Conservation (phyloP, 1,284 basidiomycete genomes). For the Polyporus tsugae region DNA sequence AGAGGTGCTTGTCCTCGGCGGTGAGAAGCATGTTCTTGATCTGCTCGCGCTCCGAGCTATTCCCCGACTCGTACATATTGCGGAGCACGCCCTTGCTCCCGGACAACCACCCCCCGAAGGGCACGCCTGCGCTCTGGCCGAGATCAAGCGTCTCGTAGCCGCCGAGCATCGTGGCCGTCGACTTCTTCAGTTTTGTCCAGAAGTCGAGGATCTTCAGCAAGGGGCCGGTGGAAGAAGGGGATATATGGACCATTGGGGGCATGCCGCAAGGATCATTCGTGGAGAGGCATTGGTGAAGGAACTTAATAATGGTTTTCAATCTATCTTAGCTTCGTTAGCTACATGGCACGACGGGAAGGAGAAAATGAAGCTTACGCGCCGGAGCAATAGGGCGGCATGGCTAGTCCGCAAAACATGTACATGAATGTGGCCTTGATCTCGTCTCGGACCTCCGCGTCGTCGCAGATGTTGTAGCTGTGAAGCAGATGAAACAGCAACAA, state of each 20-base stretch:
- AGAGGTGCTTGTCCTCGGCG: slow-evolving; percentile 9
- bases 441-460: not conserved
- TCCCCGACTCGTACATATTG: slow-evolving; percentile 1
- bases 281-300: not conserved
- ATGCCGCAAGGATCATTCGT: not conserved
- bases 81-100: not conserved
- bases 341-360: not conserved
- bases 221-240: not conserved
- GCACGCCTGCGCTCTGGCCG: too few relatives aligned
- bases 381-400: slow-evolving; percentile 21
- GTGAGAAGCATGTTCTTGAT: slow-evolving; percentile 13
- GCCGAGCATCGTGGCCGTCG: slow-evolving; percentile 14
- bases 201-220: slow-evolving; percentile 16
- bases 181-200: slow-evolving; percentile 18
- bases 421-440: slow-evolving; percentile 23
- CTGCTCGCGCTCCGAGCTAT: slow-evolving; percentile 8
- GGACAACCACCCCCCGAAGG: not conserved
- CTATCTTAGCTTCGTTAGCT: not conserved
- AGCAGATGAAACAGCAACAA: slow-evolving; percentile 35
- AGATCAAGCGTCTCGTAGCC: not conserved
- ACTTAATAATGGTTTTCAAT: not conserved
- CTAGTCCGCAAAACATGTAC: slow-evolving; percentile 19
- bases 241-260: not conserved
- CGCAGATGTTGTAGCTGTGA: slow-evolving; percentile 14
- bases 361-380: slow-evolving; percentile 4